A percentile compares a stretch with the other conserved stretches of the same genome.
These are phyloP conservation scores for Punica granatum DNA, from an alignment of 345 rosid species.

Conservation along the genomic window DNA sequence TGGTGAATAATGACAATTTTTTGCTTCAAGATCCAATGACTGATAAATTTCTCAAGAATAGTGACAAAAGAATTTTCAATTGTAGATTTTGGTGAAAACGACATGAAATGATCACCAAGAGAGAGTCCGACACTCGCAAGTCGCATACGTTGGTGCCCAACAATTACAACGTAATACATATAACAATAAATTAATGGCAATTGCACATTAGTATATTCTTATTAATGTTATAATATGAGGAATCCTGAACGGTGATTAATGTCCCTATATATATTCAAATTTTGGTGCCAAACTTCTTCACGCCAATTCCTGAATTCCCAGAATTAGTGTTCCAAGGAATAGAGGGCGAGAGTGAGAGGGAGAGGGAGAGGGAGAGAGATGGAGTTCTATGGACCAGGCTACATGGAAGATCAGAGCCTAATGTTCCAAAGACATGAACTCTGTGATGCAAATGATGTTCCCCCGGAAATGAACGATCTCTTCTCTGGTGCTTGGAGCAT, in stretches of 20 bases:
- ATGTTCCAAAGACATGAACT: not conserved
- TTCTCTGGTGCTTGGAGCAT: slow-evolving; percentile 7
- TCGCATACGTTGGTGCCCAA: no score
- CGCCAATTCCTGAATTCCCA: not conserved
- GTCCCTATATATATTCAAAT: not conserved
- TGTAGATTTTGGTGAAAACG: slow-evolving; percentile 12
- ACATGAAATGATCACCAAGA: slow-evolving; percentile 6
- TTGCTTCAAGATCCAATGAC: no score
- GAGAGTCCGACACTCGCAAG: no score
- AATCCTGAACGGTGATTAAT: not conserved
- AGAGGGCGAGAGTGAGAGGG: not conserved
- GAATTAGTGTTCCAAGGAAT: not conserved
- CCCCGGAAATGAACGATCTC: slow-evolving; percentile 6
- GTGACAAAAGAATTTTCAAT: not conserved
- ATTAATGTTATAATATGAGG: not conserved
- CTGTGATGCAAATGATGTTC: not conserved
- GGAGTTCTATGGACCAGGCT: slow-evolving; percentile 5
- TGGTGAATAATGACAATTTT: no score
- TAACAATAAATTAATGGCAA: not conserved
- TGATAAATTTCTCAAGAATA: no score
- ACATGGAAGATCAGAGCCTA: slow-evolving; percentile 5
- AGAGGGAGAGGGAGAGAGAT: slow-evolving; percentile 8
- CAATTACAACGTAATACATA: no score
- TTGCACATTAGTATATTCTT: not conserved
- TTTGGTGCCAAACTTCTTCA: not conserved